Conservation (phyloP, 345 rosid genomes). For the Boechera divaricarpa region DNA sequence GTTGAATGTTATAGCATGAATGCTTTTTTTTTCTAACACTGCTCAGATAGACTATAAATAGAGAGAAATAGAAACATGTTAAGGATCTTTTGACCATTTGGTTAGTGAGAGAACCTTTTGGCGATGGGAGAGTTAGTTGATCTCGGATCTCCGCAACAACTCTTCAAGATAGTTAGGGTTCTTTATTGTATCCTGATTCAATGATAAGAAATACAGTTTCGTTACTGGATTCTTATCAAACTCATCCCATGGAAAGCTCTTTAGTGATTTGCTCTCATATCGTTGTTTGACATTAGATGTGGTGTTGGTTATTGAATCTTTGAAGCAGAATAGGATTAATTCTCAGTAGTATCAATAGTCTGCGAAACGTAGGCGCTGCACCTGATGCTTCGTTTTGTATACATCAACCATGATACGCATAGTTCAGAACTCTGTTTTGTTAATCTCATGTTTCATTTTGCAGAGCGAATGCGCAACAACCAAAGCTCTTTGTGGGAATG, state of each 20-base stretch:
- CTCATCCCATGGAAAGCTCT: neutral
- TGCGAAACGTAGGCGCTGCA: neutral
- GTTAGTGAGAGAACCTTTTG: neutral
- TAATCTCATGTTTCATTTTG: constrained; percentile 5
- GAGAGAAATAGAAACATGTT: neutral
- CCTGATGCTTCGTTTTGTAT: neutral
- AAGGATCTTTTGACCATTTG: neutral
- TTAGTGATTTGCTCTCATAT: neutral
- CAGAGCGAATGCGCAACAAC: constrained; percentile 94
- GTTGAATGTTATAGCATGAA: too few species aligned
- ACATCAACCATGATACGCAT: neutral
- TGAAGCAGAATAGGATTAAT: neutral
- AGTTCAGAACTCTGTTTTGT: neutral
- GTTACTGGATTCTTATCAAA: constrained; percentile 17
- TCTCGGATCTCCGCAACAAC: too few species aligned
- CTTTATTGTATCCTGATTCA: neutral
- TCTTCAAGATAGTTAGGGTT: neutral
- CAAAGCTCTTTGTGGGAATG: constrained; percentile 92
- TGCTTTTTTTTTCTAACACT: too few species aligned
- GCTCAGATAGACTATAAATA: neutral
- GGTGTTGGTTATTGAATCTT: constrained; percentile 6
- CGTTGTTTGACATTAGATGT: neutral
- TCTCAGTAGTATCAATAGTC: neutral
- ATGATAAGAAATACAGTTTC: neutral
- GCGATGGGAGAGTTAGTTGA: neutral